Evolutionary conservation across 2,329 filamentous ascomycete species (phyloP).

Genomic region (Sodiomyces alkalinus): DNA sequence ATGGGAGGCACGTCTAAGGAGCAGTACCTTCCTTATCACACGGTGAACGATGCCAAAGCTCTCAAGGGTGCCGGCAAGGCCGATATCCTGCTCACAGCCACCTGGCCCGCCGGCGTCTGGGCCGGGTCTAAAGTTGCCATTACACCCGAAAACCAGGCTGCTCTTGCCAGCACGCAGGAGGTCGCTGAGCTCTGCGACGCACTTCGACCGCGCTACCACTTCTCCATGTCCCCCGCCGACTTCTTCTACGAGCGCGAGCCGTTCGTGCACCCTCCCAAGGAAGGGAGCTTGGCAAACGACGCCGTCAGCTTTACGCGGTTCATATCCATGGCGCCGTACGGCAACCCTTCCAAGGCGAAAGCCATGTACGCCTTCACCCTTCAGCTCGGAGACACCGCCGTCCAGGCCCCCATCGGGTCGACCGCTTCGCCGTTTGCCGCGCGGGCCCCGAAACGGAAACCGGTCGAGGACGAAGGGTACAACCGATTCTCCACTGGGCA

Average conservation of each 20-base stretch:
- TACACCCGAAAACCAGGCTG: slow-evolving; percentile 32
- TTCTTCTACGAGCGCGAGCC: slow-evolving; percentile 86
- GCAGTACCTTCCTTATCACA: slow-evolving; percentile 64
- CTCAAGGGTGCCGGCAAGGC: slow-evolving; percentile 62
- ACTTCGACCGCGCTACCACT: slow-evolving; percentile 85
- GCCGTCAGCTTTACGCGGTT: slow-evolving; percentile 63
- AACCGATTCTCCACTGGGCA: slow-evolving; percentile 37
- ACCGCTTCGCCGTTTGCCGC: slow-evolving; percentile 61
- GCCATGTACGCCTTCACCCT: slow-evolving; percentile 67
- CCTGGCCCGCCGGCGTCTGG: slow-evolving; percentile 69
- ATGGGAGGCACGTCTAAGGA: slow-evolving; percentile 51
- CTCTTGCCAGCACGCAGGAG: slow-evolving; percentile 42
- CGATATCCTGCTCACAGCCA: slow-evolving; percentile 74
- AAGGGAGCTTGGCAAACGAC: slow-evolving; percentile 29
- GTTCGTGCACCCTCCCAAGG: slow-evolving; percentile 54
- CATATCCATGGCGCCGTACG: slow-evolving; percentile 70
- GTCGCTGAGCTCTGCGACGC: slow-evolving; percentile 64
- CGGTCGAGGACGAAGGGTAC: slow-evolving; percentile 30
- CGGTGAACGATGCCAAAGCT: slow-evolving; percentile 57
- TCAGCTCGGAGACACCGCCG: slow-evolving; percentile 43
- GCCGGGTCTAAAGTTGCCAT: slow-evolving; percentile 49
- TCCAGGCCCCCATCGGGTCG: slow-evolving; percentile 50
- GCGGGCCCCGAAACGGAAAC: slow-evolving; percentile 41
- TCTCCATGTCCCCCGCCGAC: slow-evolving; percentile 48
- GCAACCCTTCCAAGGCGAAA: slow-evolving; percentile 64